These are phyloP conservation scores for Azolla pinnata DNA, from an alignment of 75 land plant genomes.

Conservation along the genomic window DNA sequence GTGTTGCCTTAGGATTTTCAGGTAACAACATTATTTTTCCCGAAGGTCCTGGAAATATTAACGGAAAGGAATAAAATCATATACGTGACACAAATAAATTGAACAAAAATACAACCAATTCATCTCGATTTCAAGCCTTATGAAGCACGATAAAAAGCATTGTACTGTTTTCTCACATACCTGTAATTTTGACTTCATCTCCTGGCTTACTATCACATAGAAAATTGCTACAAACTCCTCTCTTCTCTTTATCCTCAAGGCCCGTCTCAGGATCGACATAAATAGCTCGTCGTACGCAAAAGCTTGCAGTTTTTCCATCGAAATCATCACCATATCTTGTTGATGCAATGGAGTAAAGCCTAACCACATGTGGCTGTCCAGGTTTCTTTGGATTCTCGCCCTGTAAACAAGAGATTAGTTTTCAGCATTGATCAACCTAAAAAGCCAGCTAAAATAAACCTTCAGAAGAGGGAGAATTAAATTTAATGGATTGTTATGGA, in stretches of 20 bases:
- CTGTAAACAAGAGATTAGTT: conserved; percentile 40
- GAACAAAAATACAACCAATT: too few species aligned
- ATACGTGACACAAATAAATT: too few species aligned
- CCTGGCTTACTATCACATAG: conserved; percentile 85
- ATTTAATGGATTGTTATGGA: too few species aligned
- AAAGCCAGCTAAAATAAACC: too few species aligned
- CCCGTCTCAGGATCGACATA: conserved; percentile 89
- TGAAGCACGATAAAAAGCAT: too few species aligned
- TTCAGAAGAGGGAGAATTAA: too few species aligned
- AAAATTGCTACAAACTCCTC: conserved; percentile 86
- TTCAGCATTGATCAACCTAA: too few species aligned
- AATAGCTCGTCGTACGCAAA: conserved; percentile 88
- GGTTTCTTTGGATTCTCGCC: conserved; percentile 97
- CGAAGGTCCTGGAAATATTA: conserved; percentile 55
- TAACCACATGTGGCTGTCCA: conserved; percentile 66
- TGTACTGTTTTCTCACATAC: too few species aligned
- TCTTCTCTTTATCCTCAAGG: conserved; percentile 83
- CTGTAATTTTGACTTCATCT: conserved; percentile 70
- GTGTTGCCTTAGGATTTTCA: conserved; percentile 75
- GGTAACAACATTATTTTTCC: conserved; percentile 86
- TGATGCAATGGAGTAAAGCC: conserved; percentile 96
- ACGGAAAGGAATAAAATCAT: too few species aligned
- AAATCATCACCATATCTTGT: conserved; percentile 87
- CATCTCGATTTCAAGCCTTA: too few species aligned
- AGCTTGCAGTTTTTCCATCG: conserved; percentile 82